Conservation (phyloP, 164 flowering plant species). For the Warburgia ugandensis region DNA sequence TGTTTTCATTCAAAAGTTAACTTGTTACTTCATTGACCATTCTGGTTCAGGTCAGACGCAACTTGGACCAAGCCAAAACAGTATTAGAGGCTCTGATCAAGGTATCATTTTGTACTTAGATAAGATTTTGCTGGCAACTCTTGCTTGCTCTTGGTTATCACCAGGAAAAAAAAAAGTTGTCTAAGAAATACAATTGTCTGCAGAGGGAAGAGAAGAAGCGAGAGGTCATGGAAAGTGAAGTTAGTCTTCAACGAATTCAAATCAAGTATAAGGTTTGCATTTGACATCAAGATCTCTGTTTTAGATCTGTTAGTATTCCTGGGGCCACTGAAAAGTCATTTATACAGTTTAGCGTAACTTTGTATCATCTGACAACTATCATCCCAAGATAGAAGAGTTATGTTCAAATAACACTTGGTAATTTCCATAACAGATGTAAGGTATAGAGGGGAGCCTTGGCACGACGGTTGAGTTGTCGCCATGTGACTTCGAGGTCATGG, state of each 20-base stretch:
- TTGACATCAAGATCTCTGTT: not conserved
- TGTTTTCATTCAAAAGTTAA: too few species aligned
- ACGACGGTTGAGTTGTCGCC: too few species aligned
- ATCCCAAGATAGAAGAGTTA: too few species aligned
- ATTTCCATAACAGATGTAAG: too few species aligned
- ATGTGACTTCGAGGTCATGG: too few species aligned
- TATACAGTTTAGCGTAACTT: too few species aligned
- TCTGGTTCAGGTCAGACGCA: conserved; percentile 74
- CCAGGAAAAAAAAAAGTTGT: conserved; percentile 5
- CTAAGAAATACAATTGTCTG: conserved; percentile 13
- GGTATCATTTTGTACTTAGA: conserved; percentile 29
- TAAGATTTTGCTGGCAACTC: not conserved
- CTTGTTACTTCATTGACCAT: too few species aligned
- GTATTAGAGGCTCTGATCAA: conserved; percentile 76
- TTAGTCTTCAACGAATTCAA: conserved; percentile 79
- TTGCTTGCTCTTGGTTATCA: not conserved
- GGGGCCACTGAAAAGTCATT: not conserved
- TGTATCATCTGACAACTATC: too few species aligned
- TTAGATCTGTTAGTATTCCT: not conserved
- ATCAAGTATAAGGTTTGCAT: conserved; percentile 67
- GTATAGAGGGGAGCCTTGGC: too few species aligned
- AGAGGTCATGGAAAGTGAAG: conserved; percentile 87
- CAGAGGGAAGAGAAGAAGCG: conserved; percentile 98
- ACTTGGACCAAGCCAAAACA: conserved; percentile 91
- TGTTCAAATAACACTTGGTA: too few species aligned